These are phyloP conservation scores for Macroventuria anomochaeta DNA, from an alignment of 2,329 filamentous ascomycete genomes.

Conservation along the genomic window DNA sequence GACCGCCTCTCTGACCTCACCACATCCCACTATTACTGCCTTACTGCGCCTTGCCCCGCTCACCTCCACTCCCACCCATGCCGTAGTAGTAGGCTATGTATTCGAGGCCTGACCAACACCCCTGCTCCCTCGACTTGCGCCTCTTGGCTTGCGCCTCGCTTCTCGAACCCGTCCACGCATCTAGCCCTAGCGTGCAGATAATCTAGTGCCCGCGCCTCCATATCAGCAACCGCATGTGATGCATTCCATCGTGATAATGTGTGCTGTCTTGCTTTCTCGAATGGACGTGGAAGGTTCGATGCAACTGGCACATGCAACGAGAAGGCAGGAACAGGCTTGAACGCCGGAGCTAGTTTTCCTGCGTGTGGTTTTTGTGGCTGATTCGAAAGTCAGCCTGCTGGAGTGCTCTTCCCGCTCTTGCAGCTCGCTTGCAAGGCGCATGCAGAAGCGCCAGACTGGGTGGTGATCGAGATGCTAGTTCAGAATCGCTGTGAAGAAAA, in stretches of 20 bases:
- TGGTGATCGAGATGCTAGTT: conserved; percentile 1
- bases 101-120: not conserved
- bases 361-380: too few species aligned
- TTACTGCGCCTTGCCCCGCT: conserved; percentile 6
- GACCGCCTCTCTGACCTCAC: not conserved
- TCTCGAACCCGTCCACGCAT: conserved; percentile 5
- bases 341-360: too few species aligned
- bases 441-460: not conserved
- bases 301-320: not conserved
- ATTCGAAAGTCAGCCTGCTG: not conserved
- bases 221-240: conserved; percentile 13
- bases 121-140: conserved; percentile 11
- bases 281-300: conserved; percentile 2
- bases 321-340: too few species aligned
- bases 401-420: conserved; percentile 6
- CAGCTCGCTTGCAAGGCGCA: conserved; percentile 10
- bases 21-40: conserved; percentile 3
- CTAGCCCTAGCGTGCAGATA: not conserved
- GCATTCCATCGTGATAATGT: conserved; percentile 5
- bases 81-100: not conserved
- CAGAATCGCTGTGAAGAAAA: conserved; percentile 4
- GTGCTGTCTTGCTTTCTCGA: not conserved
- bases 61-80: conserved; percentile 1
- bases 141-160: conserved; percentile 12
- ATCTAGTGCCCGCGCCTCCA: conserved; percentile 12